These are phyloP conservation scores for Inga laurina DNA, from an alignment of 306 rosid genomes.

Conservation along the genomic window DNA sequence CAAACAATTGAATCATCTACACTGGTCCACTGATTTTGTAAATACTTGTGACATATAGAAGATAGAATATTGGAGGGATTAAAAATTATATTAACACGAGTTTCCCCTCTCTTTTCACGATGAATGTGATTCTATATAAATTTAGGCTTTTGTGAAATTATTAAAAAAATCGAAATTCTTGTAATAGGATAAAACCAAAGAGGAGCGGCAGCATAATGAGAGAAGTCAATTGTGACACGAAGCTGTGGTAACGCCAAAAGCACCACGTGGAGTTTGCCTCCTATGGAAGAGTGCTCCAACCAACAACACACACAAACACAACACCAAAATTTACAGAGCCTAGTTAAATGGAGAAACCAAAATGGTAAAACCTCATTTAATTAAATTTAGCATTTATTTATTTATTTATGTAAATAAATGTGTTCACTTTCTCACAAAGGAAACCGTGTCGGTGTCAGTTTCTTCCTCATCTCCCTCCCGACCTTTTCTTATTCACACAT, in stretches of 20 bases:
- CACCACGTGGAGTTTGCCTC: constrained; percentile 45
- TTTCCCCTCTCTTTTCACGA: too few relatives aligned
- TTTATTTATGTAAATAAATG: not conserved
- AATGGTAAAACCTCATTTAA: not conserved
- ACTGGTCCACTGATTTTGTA: not conserved
- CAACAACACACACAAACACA: not conserved
- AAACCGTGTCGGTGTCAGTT: constrained; percentile 50
- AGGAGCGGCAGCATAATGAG: not conserved
- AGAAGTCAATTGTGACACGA: not conserved
- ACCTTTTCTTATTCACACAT: not conserved
- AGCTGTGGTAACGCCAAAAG: not conserved
- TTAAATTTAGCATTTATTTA: too few relatives aligned
- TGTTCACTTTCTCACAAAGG: constrained; percentile 33
- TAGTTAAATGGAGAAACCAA: not conserved
- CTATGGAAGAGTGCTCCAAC: constrained; percentile 27
- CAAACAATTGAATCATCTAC: not conserved
- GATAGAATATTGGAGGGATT: too few relatives aligned
- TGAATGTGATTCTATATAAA: too few relatives aligned
- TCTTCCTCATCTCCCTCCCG: not conserved
- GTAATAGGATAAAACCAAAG: not conserved
- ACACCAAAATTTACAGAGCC: not conserved
- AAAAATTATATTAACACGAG: too few relatives aligned
- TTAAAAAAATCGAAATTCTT: too few relatives aligned
- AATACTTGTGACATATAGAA: not conserved
- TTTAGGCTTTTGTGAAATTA: not conserved